Base-by-base conservation (phyloP, 2,329 filamentous ascomycete genomes). In the Phaeosphaeria sp. region DNA sequence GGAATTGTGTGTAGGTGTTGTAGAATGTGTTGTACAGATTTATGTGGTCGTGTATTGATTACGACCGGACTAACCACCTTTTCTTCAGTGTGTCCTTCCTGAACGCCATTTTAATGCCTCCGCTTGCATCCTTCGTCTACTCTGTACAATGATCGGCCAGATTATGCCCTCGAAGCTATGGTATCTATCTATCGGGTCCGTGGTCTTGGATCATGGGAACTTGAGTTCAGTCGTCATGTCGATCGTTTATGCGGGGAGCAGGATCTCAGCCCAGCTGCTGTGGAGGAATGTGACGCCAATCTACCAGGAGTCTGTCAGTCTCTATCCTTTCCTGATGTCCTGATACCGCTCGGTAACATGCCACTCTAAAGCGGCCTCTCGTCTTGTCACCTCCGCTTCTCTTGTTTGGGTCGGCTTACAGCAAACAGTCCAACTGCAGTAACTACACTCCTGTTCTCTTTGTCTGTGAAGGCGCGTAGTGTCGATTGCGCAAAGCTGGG, bases 191-290 rank as follows among this genome's bases (percentile, higher is more conserved):
- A 6, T 49, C 13, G 20, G 22, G 47, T 11, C 27, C 25, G 47
- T 25, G 20, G 9, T n/a, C 27, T 17, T 49, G 18, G 47, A 33
- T 30, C 9, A 25, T 17, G 24, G 20, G 18, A 40, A 21, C 30
- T 54, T n/a, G 18, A 22, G 39, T n/a, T 47, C 27, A 20, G 15
- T 56, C 13, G 18, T 47, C 33, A n/a, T 45, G 20, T 42, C n/a
- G 30, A 30, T 53, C 49, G 45, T 78, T 77, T 77, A 84, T 75
- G 80, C 78, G 48, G 82, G 81, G 9, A 83, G 73, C 6, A 84
- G 69, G 53, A 83, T 74, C 74, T 84, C 82, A 63, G 78, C 79
- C 80, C 81, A 84, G 75, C 80, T 83, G 73, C 81, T 83, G 68
- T 82, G 78, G 45, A 85, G 65, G 67, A 85, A 84, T 6, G 82